Conservation (phyloP, 169 alveolate genomes). For the Eimeria tenella region DNA sequence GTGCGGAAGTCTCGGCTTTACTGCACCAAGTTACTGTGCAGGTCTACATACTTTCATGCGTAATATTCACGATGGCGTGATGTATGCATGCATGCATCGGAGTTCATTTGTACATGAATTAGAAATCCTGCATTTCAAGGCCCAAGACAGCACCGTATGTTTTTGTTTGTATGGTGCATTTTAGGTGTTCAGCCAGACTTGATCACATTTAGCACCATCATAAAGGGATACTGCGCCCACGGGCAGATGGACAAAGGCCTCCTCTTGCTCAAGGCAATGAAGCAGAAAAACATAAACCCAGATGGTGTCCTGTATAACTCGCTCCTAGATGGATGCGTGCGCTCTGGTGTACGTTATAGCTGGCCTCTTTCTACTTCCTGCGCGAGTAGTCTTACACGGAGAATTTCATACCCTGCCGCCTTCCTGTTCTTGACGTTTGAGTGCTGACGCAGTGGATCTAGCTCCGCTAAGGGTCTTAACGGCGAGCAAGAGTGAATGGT, state of each 20-base stretch:
- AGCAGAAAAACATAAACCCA: conserved; percentile 88
- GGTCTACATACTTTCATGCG: background rate
- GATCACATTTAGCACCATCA: conserved; percentile 91
- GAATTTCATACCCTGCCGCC: background rate
- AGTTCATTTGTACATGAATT: background rate
- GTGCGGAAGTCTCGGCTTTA: no score
- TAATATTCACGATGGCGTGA: no score
- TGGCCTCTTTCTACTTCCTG: background rate
- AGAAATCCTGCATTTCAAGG: background rate
- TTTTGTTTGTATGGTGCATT: background rate
- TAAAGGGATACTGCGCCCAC: conserved; percentile 95
- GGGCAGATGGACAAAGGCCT: conserved; percentile 91
- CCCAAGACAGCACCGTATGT: background rate
- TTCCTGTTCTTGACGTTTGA: no score
- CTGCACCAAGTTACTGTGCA: no score
- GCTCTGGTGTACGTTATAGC: conserved; percentile 85
- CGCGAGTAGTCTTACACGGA: background rate
- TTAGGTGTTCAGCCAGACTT: conserved; percentile 93
- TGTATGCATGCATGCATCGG: background rate
- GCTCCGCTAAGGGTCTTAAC: no score
- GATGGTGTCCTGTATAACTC: conserved; percentile 97
- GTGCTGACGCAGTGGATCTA: no score
- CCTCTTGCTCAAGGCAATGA: conserved; percentile 87
- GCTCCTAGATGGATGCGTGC: conserved; percentile 96
- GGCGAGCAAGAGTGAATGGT: background rate